A percentile compares a stretch with the other conserved stretches of the same genome.
Conservation (phyloP, 2,329 filamentous ascomycete species). For the Trichoderma sp. region DNA sequence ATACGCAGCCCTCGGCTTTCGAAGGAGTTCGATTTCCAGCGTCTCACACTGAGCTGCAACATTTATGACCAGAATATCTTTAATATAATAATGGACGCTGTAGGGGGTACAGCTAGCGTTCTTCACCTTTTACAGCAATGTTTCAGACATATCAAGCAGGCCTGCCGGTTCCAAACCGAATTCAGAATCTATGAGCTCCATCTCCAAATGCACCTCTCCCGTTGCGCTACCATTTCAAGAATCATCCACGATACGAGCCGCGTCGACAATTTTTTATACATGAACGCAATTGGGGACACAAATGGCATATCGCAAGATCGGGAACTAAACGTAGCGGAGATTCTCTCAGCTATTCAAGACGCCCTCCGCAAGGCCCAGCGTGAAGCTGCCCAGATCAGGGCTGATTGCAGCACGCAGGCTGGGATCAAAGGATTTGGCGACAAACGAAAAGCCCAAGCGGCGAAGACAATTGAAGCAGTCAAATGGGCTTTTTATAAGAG, state of each 20-base stretch:
- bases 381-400: neutral
- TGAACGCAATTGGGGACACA: rapidly evolving
- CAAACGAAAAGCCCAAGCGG: neutral
- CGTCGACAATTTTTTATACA: no score
- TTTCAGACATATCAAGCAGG: neutral
- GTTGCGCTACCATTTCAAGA: neutral
- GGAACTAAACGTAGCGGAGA: neutral
- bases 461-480: neutral
- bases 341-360: neutral
- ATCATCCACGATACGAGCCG: neutral
- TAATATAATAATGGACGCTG: neutral
- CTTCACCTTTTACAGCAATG: neutral
- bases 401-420: neutral
- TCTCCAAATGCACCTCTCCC: neutral
- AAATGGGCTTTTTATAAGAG: constrained; percentile 16
- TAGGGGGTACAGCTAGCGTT: neutral
- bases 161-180: neutral
- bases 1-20: no score
- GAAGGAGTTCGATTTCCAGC: no score
- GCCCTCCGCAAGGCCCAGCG: neutral
- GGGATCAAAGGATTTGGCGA: neutral
- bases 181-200: constrained; percentile 1
- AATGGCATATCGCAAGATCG: neutral
- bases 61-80: no score
- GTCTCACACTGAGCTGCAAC: no score